Percentiles rank a stretch among this genome's conserved stretches.
phyloP scores from a whole-genome alignment of 179 eudicot species.

The Nepenthes alata region DNA sequence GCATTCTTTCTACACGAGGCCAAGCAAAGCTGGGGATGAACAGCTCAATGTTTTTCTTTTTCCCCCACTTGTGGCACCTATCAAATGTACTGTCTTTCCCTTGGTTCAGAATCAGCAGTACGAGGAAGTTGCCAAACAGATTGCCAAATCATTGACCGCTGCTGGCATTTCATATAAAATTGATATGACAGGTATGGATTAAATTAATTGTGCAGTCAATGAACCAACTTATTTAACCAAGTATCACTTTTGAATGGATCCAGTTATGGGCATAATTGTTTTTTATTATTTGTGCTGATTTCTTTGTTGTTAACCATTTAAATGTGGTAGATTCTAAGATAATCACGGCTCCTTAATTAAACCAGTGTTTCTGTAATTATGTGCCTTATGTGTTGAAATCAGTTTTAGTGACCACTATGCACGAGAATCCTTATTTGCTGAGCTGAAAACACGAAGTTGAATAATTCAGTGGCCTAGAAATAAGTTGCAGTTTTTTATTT shows the following conservation, averaged over 20 bases:
- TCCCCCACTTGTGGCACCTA: constrained; percentile 91
- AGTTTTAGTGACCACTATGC: too few relatives aligned
- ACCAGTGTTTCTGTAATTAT: too few relatives aligned
- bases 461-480: too few relatives aligned
- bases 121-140: constrained; percentile 59
- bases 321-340: too few relatives aligned
- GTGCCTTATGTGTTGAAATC: too few relatives aligned
- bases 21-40: constrained; percentile 81
- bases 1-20: constrained; percentile 78
- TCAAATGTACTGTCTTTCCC: constrained; percentile 86
- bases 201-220: not conserved
- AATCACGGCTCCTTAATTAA: too few relatives aligned
- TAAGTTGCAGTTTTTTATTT: too few relatives aligned
- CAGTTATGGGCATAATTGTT: too few relatives aligned
- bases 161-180: constrained; percentile 72
- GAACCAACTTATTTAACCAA: not conserved
- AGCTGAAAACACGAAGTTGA: too few relatives aligned
- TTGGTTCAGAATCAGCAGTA: constrained; percentile 71
- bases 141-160: constrained; percentile 57
- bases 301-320: not conserved
- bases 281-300: not conserved
- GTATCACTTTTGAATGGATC: too few relatives aligned
- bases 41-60: constrained; percentile 75
- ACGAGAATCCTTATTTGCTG: too few relatives aligned
- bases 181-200: constrained; percentile 61